Conservation (phyloP, 1,284 basidiomycete species). For the Marasmius sp. region DNA sequence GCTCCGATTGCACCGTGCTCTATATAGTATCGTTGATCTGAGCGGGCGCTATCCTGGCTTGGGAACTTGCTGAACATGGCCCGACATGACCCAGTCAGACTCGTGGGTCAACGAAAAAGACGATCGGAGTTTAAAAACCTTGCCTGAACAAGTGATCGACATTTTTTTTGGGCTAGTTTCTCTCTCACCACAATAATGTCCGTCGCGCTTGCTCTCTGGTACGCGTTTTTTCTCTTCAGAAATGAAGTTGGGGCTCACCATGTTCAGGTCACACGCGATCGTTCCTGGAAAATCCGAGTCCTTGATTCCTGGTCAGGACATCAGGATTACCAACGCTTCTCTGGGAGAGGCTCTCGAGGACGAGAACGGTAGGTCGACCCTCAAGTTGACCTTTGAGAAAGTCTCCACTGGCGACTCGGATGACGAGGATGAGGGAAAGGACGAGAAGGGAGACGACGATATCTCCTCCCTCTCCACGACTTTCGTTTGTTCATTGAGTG, state of each 20-base stretch:
- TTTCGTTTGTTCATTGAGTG: constrained; percentile 67
- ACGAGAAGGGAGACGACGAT: constrained; percentile 36
- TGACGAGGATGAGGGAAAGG: constrained; percentile 50
- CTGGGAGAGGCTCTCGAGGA: constrained; percentile 75
- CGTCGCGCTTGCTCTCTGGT: constrained; percentile 65
- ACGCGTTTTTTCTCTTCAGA: constrained; percentile 21
- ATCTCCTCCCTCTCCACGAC: constrained; percentile 33
- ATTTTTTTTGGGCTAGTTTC: constrained; percentile 2
- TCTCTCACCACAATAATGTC: constrained; percentile 42
- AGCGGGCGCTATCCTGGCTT: too few relatives aligned
- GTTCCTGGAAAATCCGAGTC: constrained; percentile 63
- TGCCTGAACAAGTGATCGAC: too few relatives aligned
- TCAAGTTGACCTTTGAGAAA: constrained; percentile 68
- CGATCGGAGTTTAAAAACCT: background rate
- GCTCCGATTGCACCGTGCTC: too few relatives aligned
- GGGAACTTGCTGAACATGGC: too few relatives aligned
- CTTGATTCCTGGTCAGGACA: constrained; percentile 67
- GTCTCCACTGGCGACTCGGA: constrained; percentile 38
- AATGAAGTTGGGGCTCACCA: constrained; percentile 8
- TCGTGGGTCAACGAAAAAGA: too few relatives aligned
- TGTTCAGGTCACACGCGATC: constrained; percentile 58
- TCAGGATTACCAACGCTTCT: constrained; percentile 84
- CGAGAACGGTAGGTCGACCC: constrained; percentile 65
- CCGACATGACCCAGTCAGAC: too few relatives aligned
- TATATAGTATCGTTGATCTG: too few relatives aligned